These are phyloP conservation scores for Leucocoprinus leucothites DNA, from an alignment of 768 basidiomycete species.

Conservation along the genomic window DNA sequence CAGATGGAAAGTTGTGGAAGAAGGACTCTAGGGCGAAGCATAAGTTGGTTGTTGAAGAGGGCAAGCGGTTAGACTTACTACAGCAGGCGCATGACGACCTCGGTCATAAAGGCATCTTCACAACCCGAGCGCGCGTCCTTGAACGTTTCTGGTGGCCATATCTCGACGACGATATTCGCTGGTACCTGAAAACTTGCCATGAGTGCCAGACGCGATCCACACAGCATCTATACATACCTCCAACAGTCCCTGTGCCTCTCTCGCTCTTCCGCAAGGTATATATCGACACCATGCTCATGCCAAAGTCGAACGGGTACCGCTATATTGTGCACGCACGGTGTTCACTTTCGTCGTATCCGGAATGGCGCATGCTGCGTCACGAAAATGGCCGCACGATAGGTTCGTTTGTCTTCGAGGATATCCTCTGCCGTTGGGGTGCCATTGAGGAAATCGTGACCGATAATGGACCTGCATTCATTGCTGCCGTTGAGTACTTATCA, in stretches of 20 bases:
- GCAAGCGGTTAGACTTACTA: conserved; percentile 15
- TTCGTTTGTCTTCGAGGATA: conserved; percentile 23
- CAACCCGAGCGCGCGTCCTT: conserved; percentile 14
- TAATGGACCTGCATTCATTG: too few relatives aligned
- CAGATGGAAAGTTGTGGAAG: too few relatives aligned
- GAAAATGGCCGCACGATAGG: conserved; percentile 22
- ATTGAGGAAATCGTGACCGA: too few relatives aligned
- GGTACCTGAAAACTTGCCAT: conserved; percentile 29
- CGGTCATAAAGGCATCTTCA: conserved; percentile 24
- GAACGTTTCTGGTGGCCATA: conserved; percentile 24
- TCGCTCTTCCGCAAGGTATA: conserved; percentile 25
- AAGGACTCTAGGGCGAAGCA: conserved; percentile 17
- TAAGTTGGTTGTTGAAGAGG: conserved; percentile 10
- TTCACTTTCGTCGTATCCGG: conserved; percentile 18
- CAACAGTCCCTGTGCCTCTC: conserved; percentile 20
- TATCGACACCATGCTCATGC: conserved; percentile 26
- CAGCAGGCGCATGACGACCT: conserved; percentile 22
- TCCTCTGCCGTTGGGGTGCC: too few relatives aligned
- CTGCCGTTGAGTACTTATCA: too few relatives aligned
- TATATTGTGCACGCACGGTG: conserved; percentile 24
- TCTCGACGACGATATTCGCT: conserved; percentile 27
- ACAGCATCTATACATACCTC: conserved; percentile 22
- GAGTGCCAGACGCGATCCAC: conserved; percentile 24
- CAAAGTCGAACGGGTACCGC: too few relatives aligned
- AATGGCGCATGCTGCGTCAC: conserved; percentile 17